phyloP scores from a whole-genome alignment of 495 filamentous ascomycete species.

The Amphirosellinia nigrospora region DNA sequence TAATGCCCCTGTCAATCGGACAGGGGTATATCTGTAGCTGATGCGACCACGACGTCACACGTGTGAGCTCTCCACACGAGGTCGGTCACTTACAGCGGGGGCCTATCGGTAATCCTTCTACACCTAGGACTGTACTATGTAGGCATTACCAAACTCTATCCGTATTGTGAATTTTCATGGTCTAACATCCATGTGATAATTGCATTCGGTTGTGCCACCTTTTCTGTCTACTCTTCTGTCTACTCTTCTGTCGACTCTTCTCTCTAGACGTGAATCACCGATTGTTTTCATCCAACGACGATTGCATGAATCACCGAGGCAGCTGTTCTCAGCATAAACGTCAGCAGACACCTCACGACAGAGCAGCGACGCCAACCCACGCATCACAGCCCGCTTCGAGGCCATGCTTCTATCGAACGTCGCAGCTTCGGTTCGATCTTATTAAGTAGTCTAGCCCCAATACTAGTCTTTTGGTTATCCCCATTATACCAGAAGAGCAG shows the following conservation, averaged over 20 bases:
- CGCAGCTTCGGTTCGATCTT: neutral
- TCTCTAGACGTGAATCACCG: neutral
- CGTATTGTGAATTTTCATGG: neutral
- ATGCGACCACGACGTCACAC: constrained; percentile 15
- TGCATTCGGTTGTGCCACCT: neutral
- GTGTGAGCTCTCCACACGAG: neutral
- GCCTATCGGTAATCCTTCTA: no score
- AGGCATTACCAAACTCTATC: constrained; percentile 3
- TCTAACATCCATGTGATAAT: neutral
- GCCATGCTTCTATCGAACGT: neutral
- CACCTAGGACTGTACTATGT: no score
- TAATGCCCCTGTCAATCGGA: constrained; percentile 5
- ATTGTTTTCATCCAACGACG: neutral
- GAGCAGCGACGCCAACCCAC: neutral
- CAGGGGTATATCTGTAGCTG: neutral
- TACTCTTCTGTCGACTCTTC: no score
- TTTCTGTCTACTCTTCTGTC: neutral
- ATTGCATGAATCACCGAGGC: neutral
- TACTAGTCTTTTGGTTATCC: neutral
- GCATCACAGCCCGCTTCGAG: neutral
- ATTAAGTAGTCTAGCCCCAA: neutral
- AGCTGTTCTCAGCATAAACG: neutral
- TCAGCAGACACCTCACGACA: neutral
- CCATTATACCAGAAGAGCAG: neutral
- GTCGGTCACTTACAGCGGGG: neutral